These are phyloP conservation scores for Aspergillus indologenus DNA, from an alignment of 495 filamentous ascomycete species.

Conservation along the genomic window DNA sequence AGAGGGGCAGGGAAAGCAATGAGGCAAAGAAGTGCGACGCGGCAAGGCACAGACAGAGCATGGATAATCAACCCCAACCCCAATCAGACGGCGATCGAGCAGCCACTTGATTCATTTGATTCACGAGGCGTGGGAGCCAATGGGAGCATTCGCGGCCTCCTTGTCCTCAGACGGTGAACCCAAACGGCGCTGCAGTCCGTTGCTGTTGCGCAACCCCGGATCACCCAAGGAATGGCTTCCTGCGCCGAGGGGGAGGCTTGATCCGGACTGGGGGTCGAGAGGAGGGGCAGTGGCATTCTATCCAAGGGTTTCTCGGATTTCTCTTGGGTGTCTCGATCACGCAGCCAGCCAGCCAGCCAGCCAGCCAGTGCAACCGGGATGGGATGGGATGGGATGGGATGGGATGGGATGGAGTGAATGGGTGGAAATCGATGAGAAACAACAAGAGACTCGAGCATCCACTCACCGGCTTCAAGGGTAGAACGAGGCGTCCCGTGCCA, in stretches of 20 bases:
- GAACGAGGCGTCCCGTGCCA: not conserved
- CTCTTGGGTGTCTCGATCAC: not conserved
- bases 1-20: constrained; percentile 22
- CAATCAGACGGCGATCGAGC: constrained; percentile 30
- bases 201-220: constrained; percentile 12
- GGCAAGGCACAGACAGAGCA: constrained; percentile 40
- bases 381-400: no score
- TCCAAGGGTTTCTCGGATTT: not conserved
- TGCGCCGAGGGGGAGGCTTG: not conserved
- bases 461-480: not conserved
- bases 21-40: constrained; percentile 28
- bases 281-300: not conserved
- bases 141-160: constrained; percentile 23
- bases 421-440: not conserved
- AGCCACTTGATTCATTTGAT: constrained; percentile 27
- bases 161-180: constrained; percentile 16
- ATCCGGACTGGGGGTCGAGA: constrained; percentile 2
- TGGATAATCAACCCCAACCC: constrained; percentile 13
- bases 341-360: no score
- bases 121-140: constrained; percentile 16
- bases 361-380: not conserved
- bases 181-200: constrained; percentile 12
- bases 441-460: not conserved
- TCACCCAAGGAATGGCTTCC: constrained; percentile 4
- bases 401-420: not conserved